A percentile compares a stretch with the other conserved stretches of the same genome.
Evolutionary conservation across 2,329 filamentous ascomycete species (phyloP).

Genomic region (Arthrobotrys musiformis): DNA sequence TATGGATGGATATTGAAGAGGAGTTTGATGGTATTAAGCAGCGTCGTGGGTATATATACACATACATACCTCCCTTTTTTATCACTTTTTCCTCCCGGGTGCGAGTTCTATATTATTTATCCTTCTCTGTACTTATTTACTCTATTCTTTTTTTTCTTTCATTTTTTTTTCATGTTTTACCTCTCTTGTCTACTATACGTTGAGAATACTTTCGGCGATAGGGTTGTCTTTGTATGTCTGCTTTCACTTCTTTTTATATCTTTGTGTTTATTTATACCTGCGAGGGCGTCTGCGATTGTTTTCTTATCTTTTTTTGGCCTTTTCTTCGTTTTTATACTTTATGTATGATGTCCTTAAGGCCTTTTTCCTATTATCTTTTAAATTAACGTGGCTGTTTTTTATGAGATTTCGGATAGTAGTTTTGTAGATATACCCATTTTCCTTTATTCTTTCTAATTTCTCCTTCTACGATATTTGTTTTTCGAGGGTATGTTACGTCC

Average conservation of each 20-base stretch:
- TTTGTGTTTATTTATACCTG: conserved; percentile 19
- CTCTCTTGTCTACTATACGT: background rate
- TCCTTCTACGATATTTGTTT: no score
- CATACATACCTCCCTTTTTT: background rate
- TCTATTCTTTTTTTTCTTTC: conserved; percentile 41
- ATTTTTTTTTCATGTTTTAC: background rate
- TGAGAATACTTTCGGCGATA: conserved; percentile 18
- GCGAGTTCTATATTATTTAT: conserved; percentile 7
- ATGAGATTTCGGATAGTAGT: no score
- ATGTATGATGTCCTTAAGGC: background rate
- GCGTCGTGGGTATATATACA: conserved; percentile 33
- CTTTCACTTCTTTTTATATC: background rate
- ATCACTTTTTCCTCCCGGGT: background rate
- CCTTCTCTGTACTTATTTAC: conserved; percentile 35
- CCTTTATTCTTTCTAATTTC: no score
- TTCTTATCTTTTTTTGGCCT: conserved; percentile 22
- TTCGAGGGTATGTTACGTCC: no score
- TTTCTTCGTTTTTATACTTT: background rate
- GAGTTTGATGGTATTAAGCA: background rate
- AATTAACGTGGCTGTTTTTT: no score
- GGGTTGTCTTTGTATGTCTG: conserved; percentile 21
- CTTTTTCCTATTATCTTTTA: no score
- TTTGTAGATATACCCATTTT: no score
- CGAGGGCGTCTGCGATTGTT: conserved; percentile 10
- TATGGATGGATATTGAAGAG: background rate